Evolutionary conservation across 257 asterid species (phyloP).

Genomic region (Penstemon newberryi): DNA sequence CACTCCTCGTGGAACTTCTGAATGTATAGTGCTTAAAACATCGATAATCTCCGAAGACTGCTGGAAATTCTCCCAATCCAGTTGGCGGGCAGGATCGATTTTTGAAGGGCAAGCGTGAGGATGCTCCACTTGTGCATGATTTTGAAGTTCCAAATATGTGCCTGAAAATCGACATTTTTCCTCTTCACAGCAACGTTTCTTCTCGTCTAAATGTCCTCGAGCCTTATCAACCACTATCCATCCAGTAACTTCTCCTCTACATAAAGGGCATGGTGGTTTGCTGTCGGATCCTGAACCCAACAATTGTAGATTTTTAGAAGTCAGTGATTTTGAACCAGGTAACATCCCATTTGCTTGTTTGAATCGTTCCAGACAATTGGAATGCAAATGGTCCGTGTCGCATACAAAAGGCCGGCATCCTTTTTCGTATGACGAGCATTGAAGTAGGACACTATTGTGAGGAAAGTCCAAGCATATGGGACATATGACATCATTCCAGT

Average conservation of each 20-base stretch:
- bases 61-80: slow-evolving; percentile 82
- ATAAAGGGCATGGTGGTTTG: slow-evolving; percentile 68
- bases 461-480: slow-evolving; percentile 83
- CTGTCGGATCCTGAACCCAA: slow-evolving; percentile 34
- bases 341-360: slow-evolving; percentile 59
- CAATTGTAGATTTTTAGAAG: slow-evolving; percentile 29
- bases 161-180: slow-evolving; percentile 64
- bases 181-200: slow-evolving; percentile 69
- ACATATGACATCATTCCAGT: slow-evolving; percentile 66
- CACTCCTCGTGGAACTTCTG: slow-evolving; percentile 78
- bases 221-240: slow-evolving; percentile 64
- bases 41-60: slow-evolving; percentile 85
- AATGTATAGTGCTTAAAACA: slow-evolving; percentile 77
- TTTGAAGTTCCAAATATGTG: slow-evolving; percentile 57
- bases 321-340: slow-evolving; percentile 36
- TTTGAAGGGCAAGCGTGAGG: slow-evolving; percentile 76
- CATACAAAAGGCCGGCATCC: slow-evolving; percentile 84
- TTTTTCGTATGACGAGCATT: slow-evolving; percentile 63
- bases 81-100: slow-evolving; percentile 80
- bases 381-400: slow-evolving; percentile 72
- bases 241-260: slow-evolving; percentile 78
- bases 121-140: slow-evolving; percentile 66
- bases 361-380: slow-evolving; percentile 77
- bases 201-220: slow-evolving; percentile 57
- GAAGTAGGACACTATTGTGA: slow-evolving; percentile 84